Evolutionary conservation across 495 filamentous ascomycete genomes (phyloP), one percentile per base, ranked within the genome.

Genomic region (Ascodesmis nigricans): DNA sequence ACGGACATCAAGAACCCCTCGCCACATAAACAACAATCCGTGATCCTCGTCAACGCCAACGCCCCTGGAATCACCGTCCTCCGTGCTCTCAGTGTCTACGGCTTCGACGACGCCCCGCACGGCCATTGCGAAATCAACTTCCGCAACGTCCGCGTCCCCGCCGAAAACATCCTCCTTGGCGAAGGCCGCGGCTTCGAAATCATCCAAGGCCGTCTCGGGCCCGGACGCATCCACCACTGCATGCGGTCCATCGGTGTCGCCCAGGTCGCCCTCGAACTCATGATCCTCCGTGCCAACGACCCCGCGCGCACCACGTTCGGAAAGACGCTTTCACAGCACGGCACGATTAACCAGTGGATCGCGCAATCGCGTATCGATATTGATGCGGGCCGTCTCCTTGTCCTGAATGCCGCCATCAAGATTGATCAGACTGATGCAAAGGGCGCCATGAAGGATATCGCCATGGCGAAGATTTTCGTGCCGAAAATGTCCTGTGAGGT

Each of bases 171-270:
- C 43, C 74, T 92, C 5, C 70, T 92, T 20, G 83, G 82, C 32
- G 76, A 80, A 53, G 80, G 82, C 38, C 71, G 81, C 29, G 83
- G 82, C n/a, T 91, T 91, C 56, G 83, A 92, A 54, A 91, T 92
- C 50, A 91, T 91, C 54, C 82, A 92, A 53, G 82, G 83, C 21
- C 74, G 82, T 28, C 68, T 92, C 19, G 82, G 82, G 3, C 82
- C 83, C 13, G 82, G 83, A 8, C 75, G 83, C 24, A 91, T 92
- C 52, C 83, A 91, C 58, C 83, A 91, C 58, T 77, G 76, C 34
- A 91, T 91, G 81, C 76, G 83, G 40, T 69, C 73, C 15, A 80
- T 92, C 55, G 82, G 82, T 27, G 73, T 76, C 18, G 74, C 82
- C 22, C 81, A 91, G 57, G 59, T 66, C 33, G 82, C 82, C 1